Conservation (phyloP, 78 protist genomes). For the Tieghemostelium lacteum region DNA sequence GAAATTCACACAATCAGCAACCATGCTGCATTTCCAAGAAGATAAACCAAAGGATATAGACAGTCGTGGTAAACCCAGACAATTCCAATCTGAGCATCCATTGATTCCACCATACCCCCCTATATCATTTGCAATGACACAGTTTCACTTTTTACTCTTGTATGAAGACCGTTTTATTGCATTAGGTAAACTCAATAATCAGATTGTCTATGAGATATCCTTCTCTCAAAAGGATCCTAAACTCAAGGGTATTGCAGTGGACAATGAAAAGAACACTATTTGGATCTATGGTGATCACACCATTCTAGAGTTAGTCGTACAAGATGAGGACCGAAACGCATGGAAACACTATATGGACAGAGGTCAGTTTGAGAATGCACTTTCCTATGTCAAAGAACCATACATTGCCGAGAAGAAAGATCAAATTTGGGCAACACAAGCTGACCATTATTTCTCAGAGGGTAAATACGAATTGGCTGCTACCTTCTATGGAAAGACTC, state of each 20-base stretch:
- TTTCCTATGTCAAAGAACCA: slow-evolving; percentile 71
- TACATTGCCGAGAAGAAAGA: neutral
- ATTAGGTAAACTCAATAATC: slow-evolving; percentile 64
- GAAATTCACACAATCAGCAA: slow-evolving; percentile 22
- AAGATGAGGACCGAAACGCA: slow-evolving; percentile 80
- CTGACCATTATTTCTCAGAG: slow-evolving; percentile 79
- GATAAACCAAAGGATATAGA: slow-evolving; percentile 1
- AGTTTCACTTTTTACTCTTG: slow-evolving; percentile 84
- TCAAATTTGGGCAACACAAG: slow-evolving; percentile 82
- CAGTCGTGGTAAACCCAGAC: neutral
- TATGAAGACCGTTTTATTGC: slow-evolving; percentile 78
- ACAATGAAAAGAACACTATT: slow-evolving; percentile 13
- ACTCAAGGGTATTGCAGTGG: slow-evolving; percentile 19
- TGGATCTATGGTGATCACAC: slow-evolving; percentile 69
- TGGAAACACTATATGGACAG: slow-evolving; percentile 84
- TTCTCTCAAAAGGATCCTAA: slow-evolving; percentile 12
- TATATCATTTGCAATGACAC: slow-evolving; percentile 68
- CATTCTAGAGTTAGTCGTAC: slow-evolving; percentile 39
- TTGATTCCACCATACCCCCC: slow-evolving; percentile 37
- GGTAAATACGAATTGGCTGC: slow-evolving; percentile 85
- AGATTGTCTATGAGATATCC: slow-evolving; percentile 65
- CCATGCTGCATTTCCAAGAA: slow-evolving; percentile 43
- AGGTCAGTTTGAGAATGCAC: slow-evolving; percentile 78
- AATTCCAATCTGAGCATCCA: slow-evolving; percentile 3
- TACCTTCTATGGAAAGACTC: slow-evolving; percentile 85